Percentiles rank a stretch among this genome's conserved stretches.
Evolutionary conservation across 768 basidiomycete species (phyloP).

Genomic region (Russula sp.): DNA sequence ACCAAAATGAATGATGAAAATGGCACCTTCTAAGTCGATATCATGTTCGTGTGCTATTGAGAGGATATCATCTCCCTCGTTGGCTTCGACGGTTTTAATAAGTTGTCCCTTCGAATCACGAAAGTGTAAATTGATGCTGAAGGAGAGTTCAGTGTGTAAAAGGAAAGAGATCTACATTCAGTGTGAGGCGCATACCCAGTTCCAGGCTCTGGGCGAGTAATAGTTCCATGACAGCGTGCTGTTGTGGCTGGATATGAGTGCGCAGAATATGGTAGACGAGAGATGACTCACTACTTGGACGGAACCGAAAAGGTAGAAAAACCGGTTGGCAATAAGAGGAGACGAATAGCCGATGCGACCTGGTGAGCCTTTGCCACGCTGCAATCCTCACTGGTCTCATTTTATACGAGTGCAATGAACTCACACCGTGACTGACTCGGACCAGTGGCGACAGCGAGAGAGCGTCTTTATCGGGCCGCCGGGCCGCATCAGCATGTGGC

Average conservation of each 20-base stretch:
- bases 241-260: conserved; percentile 1
- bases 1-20: conserved; percentile 8
- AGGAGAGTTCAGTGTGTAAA: conserved; percentile 5
- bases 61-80: conserved; percentile 91
- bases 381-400: neutral
- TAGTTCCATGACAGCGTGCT: conserved; percentile 46
- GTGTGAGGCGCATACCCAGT: conserved; percentile 51
- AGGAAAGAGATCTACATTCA: neutral
- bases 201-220: conserved; percentile 62
- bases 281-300: conserved; percentile 7
- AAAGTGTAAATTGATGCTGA: conserved; percentile 86
- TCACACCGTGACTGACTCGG: too few species aligned
- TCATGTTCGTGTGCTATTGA: conserved; percentile 93
- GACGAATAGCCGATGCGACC: conserved; percentile 3
- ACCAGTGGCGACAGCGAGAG: too few species aligned
- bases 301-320: conserved; percentile 8
- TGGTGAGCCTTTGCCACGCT: conserved; percentile 16
- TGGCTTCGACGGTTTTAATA: conserved; percentile 87
- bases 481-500: neutral
- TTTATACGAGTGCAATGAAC: too few species aligned
- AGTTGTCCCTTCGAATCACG: conserved; percentile 79
- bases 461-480: conserved; percentile 1
- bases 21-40: conserved; percentile 86
- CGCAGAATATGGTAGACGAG: neutral
- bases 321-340: neutral